Percentiles rank a stretch among this genome's conserved stretches.
Conservation (phyloP, 208 protist genomes). For the Acanthamoeba royreba region DNA sequence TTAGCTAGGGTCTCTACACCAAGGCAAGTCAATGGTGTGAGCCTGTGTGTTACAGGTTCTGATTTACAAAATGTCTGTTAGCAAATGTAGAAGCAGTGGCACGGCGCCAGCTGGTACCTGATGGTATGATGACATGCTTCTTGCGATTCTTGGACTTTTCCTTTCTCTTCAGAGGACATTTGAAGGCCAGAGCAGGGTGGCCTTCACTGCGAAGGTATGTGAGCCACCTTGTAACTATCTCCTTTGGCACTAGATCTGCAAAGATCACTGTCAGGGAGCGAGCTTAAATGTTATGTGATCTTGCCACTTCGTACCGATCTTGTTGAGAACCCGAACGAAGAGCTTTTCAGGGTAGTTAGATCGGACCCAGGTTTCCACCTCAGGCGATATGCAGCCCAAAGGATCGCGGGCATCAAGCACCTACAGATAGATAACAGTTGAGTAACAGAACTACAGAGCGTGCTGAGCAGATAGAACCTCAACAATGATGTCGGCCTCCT, state of each 20-base stretch:
- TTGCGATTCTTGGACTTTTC: background rate
- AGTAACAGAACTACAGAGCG: background rate
- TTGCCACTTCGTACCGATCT: constrained; percentile 1
- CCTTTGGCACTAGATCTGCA: constrained; percentile 18
- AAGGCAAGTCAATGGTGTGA: background rate
- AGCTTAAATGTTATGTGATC: background rate
- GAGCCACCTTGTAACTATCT: background rate
- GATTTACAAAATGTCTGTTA: background rate
- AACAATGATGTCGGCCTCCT: background rate
- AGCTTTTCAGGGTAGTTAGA: background rate
- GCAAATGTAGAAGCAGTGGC: background rate
- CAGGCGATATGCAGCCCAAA: background rate
- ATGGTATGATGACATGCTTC: background rate
- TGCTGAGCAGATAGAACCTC: background rate
- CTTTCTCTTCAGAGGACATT: constrained; percentile 3
- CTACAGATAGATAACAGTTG: too few species aligned
- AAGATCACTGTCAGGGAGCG: background rate
- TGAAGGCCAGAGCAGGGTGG: background rate
- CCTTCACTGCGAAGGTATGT: background rate
- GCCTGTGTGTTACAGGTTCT: background rate
- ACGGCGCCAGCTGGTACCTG: background rate
- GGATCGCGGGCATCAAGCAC: constrained; percentile 10
- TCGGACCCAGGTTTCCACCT: background rate
- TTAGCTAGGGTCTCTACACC: background rate
- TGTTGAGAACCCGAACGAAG: constrained; percentile 1